Evolutionary conservation across 2,329 filamentous ascomycete genomes (phyloP), one percentile per base, ranked within the genome.

Genomic region (Trichoderma sp.): DNA sequence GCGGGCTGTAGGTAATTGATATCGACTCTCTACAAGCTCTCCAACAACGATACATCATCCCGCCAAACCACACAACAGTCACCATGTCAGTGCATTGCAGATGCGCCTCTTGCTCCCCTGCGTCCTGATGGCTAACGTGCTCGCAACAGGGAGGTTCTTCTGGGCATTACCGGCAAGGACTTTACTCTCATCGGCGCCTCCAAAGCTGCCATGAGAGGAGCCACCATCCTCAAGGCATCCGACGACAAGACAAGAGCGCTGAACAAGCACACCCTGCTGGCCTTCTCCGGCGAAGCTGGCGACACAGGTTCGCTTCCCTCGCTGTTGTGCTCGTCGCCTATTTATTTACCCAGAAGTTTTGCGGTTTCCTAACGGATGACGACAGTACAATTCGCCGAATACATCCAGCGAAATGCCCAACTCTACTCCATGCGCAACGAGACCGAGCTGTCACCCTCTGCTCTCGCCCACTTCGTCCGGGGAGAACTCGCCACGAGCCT

Each of bases 341-440:
- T 34, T 10, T 10, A 43, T 7, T n/a, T 17, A 3, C 9, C 12
- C 19, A 5, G 15, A 26, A 3, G 64, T 45, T 28, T 28, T 63
- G 60, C 58, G 56, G 64, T 45, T 64, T 68, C 7, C 70, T 77
- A 59, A 77, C 69, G 24, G 44, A 34, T 34, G 30, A 43, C 14
- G n/a, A 43, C 76, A 97, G 93, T 98, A 68, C 94, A 99, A 89
- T 99, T 99, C 78, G 92, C 96, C 78, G 95, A 99, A 82, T 99
- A 94, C 82, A 96, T 99, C 78, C 93, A 98, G 86, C 93, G 94
- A 77, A 99, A 99, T 79, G 89, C 95, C 69, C 92, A 97, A 81
- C 90, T 99, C 76, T 99, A 99, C 82, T 93, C 91, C 71, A 99
- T 98, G 93, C 92, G 96, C 76, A 98, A 98, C 78, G 91, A 93